phyloP scores from a whole-genome alignment of 495 filamentous ascomycete species.

The Sphaerosporella brunnea region DNA sequence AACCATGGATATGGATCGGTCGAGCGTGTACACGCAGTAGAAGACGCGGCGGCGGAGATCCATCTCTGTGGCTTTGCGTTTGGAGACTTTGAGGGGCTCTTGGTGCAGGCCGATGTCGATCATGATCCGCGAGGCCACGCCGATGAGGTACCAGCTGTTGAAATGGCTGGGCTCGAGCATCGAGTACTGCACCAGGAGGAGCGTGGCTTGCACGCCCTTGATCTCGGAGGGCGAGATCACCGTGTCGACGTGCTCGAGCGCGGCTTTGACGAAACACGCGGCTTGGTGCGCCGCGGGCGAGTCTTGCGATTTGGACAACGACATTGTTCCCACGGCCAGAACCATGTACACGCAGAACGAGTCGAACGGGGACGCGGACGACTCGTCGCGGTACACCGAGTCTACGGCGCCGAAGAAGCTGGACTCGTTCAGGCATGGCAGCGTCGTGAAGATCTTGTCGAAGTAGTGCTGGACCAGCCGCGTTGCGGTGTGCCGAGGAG shows the following conservation, averaged over 20 bases:
- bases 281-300: constrained; percentile 24
- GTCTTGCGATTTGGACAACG: constrained; percentile 43
- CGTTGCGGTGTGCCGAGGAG: constrained; percentile 44
- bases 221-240: constrained; percentile 71
- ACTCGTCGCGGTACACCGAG: constrained; percentile 51
- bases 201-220: constrained; percentile 62
- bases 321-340: constrained; percentile 57
- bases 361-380: constrained; percentile 50
- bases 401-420: constrained; percentile 58
- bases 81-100: constrained; percentile 51
- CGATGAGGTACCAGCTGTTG: constrained; percentile 77
- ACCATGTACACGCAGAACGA: constrained; percentile 79
- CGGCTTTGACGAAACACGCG: constrained; percentile 30
- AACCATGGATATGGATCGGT: constrained; percentile 66
- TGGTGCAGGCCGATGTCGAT: constrained; percentile 82
- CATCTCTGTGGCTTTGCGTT: constrained; percentile 42
- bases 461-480: constrained; percentile 65
- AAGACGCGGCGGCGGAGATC: constrained; percentile 66
- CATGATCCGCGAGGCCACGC: constrained; percentile 65
- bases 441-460: constrained; percentile 55
- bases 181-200: constrained; percentile 72
- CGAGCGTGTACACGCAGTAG: constrained; percentile 69
- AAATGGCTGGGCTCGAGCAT: constrained; percentile 77
- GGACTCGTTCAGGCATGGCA: constrained; percentile 64
- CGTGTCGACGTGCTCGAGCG: constrained; percentile 55